phyloP scores from a whole-genome alignment of 345 rosid species.

The Populus simonii region DNA sequence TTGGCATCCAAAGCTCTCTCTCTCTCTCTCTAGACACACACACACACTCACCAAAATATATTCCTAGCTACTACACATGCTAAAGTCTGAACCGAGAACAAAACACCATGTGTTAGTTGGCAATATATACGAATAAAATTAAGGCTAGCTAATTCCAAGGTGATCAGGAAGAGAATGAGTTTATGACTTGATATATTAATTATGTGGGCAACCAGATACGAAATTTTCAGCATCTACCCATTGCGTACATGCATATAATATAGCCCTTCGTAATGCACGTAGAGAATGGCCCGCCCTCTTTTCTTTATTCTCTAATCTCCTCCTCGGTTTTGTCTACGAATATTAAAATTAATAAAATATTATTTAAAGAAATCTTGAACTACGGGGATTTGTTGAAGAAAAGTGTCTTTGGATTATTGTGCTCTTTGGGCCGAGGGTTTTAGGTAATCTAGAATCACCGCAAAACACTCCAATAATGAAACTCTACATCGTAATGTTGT shows the following conservation, averaged over 20 bases:
- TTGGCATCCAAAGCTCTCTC: slow-evolving; percentile 15
- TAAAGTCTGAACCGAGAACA: background rate
- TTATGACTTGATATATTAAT: background rate
- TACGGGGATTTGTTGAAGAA: background rate
- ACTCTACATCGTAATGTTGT: background rate
- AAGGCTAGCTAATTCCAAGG: slow-evolving; percentile 9
- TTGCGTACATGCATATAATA: background rate
- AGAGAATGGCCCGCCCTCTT: background rate
- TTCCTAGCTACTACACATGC: background rate
- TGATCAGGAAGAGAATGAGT: slow-evolving; percentile 1
- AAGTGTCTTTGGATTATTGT: background rate
- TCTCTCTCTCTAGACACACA: background rate
- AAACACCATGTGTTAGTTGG: slow-evolving; percentile 13
- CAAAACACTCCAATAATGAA: background rate
- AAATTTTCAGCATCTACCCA: slow-evolving; percentile 8
- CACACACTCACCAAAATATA: too few relatives aligned
- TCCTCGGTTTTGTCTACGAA: background rate
- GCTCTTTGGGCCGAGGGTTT: background rate
- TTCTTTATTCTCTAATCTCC: background rate
- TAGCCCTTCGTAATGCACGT: background rate
- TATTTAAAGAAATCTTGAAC: background rate
- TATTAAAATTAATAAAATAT: too few relatives aligned
- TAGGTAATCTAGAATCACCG: background rate
- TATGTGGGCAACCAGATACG: slow-evolving; percentile 25
- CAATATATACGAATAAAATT: background rate